Conservation (phyloP, 2,329 filamentous ascomycete genomes). For the Alternaria solani region DNA sequence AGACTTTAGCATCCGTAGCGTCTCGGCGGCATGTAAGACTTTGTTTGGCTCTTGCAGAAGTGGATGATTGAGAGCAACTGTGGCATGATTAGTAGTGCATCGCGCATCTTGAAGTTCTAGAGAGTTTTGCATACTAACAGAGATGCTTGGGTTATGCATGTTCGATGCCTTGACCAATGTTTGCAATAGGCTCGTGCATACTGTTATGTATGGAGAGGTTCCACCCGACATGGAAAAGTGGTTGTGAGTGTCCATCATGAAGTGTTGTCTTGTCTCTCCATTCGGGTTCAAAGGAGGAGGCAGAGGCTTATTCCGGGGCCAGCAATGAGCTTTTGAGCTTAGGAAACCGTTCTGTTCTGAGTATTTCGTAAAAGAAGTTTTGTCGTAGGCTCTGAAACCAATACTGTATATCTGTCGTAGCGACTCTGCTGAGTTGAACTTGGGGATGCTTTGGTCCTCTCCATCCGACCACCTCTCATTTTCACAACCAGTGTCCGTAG, state of each 20-base stretch:
- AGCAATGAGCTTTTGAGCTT: not conserved
- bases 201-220: slow-evolving; percentile 12
- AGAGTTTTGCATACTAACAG: not conserved
- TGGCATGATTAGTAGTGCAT: not conserved
- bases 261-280: not conserved
- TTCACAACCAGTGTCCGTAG: not conserved
- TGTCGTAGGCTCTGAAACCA: slow-evolving; percentile 20
- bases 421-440: not conserved
- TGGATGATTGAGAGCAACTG: not conserved
- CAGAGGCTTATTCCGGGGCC: not conserved
- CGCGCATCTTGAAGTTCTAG: not conserved
- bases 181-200: slow-evolving; percentile 14
- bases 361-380: slow-evolving; percentile 1
- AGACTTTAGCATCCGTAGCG: not conserved
- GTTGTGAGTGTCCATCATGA: not conserved
- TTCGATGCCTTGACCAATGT: slow-evolving; percentile 5
- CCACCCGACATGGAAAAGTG: slow-evolving; percentile 14
- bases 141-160: slow-evolving; percentile 10
- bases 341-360: slow-evolving; percentile 13
- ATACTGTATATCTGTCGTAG: not conserved
- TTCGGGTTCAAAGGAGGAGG: slow-evolving; percentile 11
- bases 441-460: not conserved
- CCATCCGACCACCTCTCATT: not conserved
- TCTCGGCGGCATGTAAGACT: not conserved
- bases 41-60: slow-evolving; percentile 1